Conservation (phyloP, 495 filamentous ascomycete genomes). For the Opeltia flavorubescens region DNA sequence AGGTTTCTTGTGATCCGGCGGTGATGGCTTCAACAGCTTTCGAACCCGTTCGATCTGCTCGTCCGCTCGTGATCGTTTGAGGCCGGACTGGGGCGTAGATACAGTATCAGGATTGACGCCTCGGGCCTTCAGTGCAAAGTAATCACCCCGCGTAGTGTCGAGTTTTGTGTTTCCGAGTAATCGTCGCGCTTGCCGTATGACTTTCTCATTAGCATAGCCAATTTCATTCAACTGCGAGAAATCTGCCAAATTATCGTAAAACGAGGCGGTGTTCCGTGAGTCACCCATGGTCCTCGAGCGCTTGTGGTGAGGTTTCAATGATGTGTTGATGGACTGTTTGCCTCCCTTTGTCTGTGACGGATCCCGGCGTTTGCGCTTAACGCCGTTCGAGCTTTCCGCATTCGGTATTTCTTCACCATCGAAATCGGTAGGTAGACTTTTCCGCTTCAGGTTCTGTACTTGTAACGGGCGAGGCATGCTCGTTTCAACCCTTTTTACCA, state of each 20-base stretch:
- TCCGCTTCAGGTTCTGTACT: constrained; percentile 5
- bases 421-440: constrained; percentile 12
- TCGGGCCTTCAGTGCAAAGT: constrained; percentile 17
- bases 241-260: neutral
- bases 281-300: constrained; percentile 1
- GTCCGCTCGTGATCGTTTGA: constrained; percentile 4
- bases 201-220: neutral
- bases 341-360: neutral
- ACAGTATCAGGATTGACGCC: constrained; percentile 18
- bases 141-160: constrained; percentile 14
- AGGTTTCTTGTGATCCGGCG: neutral
- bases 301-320: constrained; percentile 4
- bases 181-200: neutral
- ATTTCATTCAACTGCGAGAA: neutral
- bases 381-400: neutral
- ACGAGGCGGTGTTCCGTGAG: neutral
- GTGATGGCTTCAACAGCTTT: neutral
- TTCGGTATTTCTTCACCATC: neutral
- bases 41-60: constrained; percentile 1
- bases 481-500: neutral
- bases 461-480: constrained; percentile 10
- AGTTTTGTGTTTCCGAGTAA: constrained; percentile 1
- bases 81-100: constrained; percentile 7
- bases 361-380: constrained; percentile 2
- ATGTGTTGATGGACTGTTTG: neutral